Base-by-base conservation (phyloP, 2,329 filamentous ascomycete species). In the Botrytis cinerea region DNA sequence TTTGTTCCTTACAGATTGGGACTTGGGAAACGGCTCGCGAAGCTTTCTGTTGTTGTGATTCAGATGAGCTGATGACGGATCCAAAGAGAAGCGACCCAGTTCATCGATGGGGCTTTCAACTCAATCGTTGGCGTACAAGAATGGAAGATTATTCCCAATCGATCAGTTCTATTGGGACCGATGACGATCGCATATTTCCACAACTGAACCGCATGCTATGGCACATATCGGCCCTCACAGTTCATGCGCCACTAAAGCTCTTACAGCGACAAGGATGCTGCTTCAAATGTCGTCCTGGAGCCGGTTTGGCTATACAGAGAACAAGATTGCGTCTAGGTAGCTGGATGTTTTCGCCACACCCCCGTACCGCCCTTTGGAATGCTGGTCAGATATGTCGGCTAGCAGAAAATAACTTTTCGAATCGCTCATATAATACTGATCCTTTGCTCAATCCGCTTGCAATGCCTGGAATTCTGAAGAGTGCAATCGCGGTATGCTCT, bases 321-420 rank as follows among this genome's bases (percentile, higher is more conserved):
- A 71, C 69, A 12, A 71, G 35, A 51, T 59, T 45, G 10, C 59
- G 59, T n/a, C 20, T 71, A 4, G 64, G 35, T 38, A 62, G 60
- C n/a, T 71, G 69, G 69, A 71, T 71, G 35, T 28, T 18, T 40
- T 71, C 69, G 9, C 59, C 69, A 43, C 69, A 71, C n/a, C 69
- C 69, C 7, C 57, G 59, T 25, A 71, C 69, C 14, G 69, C 69
- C 10, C 16, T 71, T 18, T 71, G 59, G 69, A 61, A 64, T 40
- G 69, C 59, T 54, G 45, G 45, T 35, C 59, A 71, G 18, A 62
- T 71, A 32, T 71, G 69, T 51, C 57, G 32, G 16, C 25, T 61
- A 40, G 57, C 45, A 22, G 69, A 48, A 43, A 12, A 28, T 9
- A 51, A 43, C 6, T 28, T 62, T 2, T 62, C 32, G 9, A 38